Percentiles rank a stretch among this genome's conserved stretches.
Evolutionary conservation across 768 basidiomycete species (phyloP).

Genomic region (Lactifluus echinatus): DNA sequence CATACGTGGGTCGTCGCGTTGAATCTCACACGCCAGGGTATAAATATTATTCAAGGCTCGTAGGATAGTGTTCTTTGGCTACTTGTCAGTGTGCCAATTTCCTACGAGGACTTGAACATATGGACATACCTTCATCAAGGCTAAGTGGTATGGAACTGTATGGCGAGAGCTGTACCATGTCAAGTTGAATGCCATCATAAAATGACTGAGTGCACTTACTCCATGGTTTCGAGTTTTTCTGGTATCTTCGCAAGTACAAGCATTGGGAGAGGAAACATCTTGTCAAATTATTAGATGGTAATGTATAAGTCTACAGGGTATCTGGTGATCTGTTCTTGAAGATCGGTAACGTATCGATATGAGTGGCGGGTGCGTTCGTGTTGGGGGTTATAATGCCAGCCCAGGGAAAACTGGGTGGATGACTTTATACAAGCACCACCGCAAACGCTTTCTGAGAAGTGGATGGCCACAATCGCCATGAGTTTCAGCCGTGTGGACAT

Average conservation of each 20-base stretch:
- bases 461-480: neutral
- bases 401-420: neutral
- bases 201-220: neutral
- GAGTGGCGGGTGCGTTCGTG: neutral
- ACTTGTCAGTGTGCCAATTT: neutral
- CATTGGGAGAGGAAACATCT: slow-evolving; percentile 15
- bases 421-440: slow-evolving; percentile 1
- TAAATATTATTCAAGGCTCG: slow-evolving; percentile 15
- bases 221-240: slow-evolving; percentile 3
- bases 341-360: neutral
- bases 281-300: neutral
- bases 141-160: slow-evolving; percentile 11
- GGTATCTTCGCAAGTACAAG: neutral
- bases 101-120: neutral
- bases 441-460: neutral
- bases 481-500: neutral
- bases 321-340: neutral
- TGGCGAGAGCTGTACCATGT: slow-evolving; percentile 7
- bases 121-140: slow-evolving; percentile 15
- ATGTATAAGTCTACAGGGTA: neutral
- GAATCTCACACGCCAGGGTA: neutral
- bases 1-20: neutral
- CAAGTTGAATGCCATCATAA: neutral
- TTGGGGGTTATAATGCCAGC: neutral
- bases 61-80: slow-evolving; percentile 16